phyloP scores from a whole-genome alignment of 371 early-diverging fungal genomes.

The Rhizomucor miehei region DNA sequence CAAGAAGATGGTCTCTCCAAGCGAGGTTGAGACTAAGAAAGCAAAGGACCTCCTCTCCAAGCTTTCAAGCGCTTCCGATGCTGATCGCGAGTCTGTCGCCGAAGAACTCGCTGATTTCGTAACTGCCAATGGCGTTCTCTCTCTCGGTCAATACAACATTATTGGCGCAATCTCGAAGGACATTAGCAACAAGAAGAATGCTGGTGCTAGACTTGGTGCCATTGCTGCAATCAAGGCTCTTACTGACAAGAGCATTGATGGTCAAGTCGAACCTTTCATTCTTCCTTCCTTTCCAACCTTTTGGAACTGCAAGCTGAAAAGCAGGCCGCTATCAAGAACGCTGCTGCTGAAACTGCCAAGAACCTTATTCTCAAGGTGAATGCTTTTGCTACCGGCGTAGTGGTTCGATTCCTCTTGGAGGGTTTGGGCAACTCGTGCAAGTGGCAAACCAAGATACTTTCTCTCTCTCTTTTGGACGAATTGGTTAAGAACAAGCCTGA shows the following conservation, averaged over 20 bases:
- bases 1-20: constrained; percentile 6
- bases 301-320: constrained; percentile 70
- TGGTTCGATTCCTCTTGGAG: constrained; percentile 60
- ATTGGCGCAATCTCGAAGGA: constrained; percentile 55
- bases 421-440: constrained; percentile 64
- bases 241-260: constrained; percentile 37
- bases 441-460: constrained; percentile 75
- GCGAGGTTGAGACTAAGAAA: constrained; percentile 25
- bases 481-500: constrained; percentile 57
- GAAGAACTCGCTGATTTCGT: constrained; percentile 37
- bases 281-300: constrained; percentile 53
- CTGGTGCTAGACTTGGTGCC: constrained; percentile 61
- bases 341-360: constrained; percentile 54
- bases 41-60: constrained; percentile 36
- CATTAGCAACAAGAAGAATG: constrained; percentile 65
- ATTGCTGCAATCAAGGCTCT: constrained; percentile 61
- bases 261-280: constrained; percentile 62
- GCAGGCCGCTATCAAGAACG: constrained; percentile 54
- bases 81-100: constrained; percentile 30
- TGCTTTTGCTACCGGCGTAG: constrained; percentile 48
- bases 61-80: constrained; percentile 26
- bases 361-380: constrained; percentile 53
- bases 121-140: constrained; percentile 50
- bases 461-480: constrained; percentile 50
- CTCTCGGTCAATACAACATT: constrained; percentile 54